A percentile compares a stretch with the other conserved stretches of the same genome.
These are phyloP conservation scores for Xerocomellus chrysenteron DNA, from an alignment of 768 basidiomycete species.

Conservation along the genomic window DNA sequence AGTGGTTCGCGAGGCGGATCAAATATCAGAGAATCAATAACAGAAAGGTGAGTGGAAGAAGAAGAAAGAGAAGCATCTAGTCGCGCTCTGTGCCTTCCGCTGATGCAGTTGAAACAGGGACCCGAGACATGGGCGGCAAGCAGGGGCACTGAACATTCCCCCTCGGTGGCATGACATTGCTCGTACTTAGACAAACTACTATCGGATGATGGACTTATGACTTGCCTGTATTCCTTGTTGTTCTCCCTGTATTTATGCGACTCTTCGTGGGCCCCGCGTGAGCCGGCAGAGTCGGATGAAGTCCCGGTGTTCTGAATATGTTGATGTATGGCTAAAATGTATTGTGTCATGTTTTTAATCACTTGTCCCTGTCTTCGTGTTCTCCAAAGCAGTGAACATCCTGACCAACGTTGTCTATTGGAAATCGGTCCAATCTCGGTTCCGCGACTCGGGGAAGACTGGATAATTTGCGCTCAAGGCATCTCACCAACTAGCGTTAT, in stretches of 20 bases:
- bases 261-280: neutral
- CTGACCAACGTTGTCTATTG: neutral
- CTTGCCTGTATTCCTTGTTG: neutral
- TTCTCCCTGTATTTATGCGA: neutral
- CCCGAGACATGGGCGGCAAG: constrained; percentile 33
- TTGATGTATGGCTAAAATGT: neutral
- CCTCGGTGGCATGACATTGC: constrained; percentile 11
- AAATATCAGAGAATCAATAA: constrained; percentile 43
- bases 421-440: neutral
- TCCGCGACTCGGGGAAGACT: neutral
- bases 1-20: constrained; percentile 43
- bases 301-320: neutral
- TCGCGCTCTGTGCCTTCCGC: neutral
- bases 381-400: too few species aligned
- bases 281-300: neutral
- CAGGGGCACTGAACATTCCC: constrained; percentile 31
- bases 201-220: neutral
- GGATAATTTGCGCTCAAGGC: neutral
- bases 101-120: constrained; percentile 16
- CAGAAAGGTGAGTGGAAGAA: constrained; percentile 34
- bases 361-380: neutral
- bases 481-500: too few species aligned
- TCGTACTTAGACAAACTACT: neutral
- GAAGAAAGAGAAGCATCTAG: neutral
- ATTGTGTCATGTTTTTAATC: neutral